Evolutionary conservation across 2,329 filamentous ascomycete genomes (phyloP).

Genomic region (Calcarisporium arbuscula): DNA sequence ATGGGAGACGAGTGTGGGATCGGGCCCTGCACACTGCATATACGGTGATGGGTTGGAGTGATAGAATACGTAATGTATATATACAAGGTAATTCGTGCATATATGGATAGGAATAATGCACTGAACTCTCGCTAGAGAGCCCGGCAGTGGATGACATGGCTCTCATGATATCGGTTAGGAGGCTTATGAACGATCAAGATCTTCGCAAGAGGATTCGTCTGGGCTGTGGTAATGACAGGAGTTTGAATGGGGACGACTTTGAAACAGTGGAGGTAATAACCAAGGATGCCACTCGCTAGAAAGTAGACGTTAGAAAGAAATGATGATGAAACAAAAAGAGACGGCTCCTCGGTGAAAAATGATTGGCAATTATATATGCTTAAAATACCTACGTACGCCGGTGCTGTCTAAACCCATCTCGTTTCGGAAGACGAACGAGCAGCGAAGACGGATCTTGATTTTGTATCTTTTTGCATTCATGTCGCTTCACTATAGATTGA

Average conservation of each 20-base stretch:
- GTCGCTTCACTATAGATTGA: too few relatives aligned
- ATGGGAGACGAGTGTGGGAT: constrained; percentile 9
- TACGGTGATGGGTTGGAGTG: constrained; percentile 20
- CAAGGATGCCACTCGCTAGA: constrained; percentile 36
- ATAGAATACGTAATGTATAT: constrained; percentile 36
- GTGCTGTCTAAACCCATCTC: too few relatives aligned
- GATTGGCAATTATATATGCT: too few relatives aligned
- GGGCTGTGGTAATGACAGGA: constrained; percentile 5
- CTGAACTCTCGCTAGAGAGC: constrained; percentile 26
- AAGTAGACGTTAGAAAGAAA: constrained; percentile 22
- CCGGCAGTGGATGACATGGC: constrained; percentile 16
- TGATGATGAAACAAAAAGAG: constrained; percentile 13
- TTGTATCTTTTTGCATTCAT: too few relatives aligned
- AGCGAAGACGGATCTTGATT: too few relatives aligned
- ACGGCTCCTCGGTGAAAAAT: too few relatives aligned
- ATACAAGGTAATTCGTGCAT: constrained; percentile 31
- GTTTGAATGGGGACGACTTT: constrained; percentile 12
- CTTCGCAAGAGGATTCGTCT: background rate
- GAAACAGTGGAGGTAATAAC: constrained; percentile 17
- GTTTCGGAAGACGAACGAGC: too few relatives aligned
- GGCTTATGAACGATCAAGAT: background rate
- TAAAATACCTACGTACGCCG: too few relatives aligned
- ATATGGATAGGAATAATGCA: constrained; percentile 20
- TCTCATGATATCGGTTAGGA: constrained; percentile 9
- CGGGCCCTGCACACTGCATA: constrained; percentile 21